Base-by-base conservation (phyloP, 2,329 filamentous ascomycete genomes). In the Ceratocystis albifundus region DNA sequence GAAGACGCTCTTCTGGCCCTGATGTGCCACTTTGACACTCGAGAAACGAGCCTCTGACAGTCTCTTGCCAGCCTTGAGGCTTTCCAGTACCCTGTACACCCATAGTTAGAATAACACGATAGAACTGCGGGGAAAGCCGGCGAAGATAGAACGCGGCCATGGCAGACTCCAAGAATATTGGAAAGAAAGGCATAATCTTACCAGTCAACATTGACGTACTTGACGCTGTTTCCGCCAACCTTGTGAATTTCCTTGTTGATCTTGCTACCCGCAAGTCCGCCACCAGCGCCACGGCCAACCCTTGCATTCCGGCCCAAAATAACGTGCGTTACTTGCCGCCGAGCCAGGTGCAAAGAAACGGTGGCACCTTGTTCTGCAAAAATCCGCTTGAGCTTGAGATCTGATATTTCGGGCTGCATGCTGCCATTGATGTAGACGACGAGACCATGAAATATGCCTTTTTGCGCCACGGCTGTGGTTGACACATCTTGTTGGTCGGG, bases 401-500 rank as follows among this genome's bases (percentile, higher is more conserved):
- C 92, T 15, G 89, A 95, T 69, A 96, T 82, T 28, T 84, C 75
- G 0, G 92, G 91, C 68, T 86, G 82, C 1, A 90, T 96, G 70
- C 88, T 92, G 68, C 91, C 91, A 75, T 96, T 96, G 75, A 96
- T 82, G 76, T 93, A 94, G 71, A 96, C 82, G 64, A 84, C 86
- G 25, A 91, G 80, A 17, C 85, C 84, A 57, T 82, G 76, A 73
- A 96, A 92, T 65, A 95, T 82, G 61, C 77, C 72, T 70, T 71
- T 73, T 69, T 68, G 68, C 69, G 61, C 74, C 69, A 59, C 71
- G n/a, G 12, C n/a, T 30, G 45, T 8, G 15, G 20, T 25, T 4
- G 45, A 4, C 22, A 20, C 2, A 41, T 2, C 4, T 62, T 30
- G 44, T 53, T 62, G 46, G 12, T 28, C 20, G n/a, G 15, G 7